phyloP scores from a whole-genome alignment of 768 basidiomycete genomes.

The Phaffia tasmanica region DNA sequence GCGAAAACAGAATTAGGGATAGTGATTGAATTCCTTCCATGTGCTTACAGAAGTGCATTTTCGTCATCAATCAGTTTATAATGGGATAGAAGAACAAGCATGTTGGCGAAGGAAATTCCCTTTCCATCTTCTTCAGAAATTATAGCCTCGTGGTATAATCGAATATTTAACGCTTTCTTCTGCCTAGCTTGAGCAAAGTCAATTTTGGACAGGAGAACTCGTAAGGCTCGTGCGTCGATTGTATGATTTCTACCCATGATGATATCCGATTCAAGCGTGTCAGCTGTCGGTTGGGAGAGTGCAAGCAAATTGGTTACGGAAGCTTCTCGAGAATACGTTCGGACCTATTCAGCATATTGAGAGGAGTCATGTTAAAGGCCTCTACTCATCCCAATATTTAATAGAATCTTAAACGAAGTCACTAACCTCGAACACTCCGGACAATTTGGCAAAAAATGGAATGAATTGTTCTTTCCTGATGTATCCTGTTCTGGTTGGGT shows the following conservation, averaged over 20 bases:
- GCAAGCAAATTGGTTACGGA: conserved; percentile 51
- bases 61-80: conserved; percentile 83
- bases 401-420: no score
- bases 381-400: no score
- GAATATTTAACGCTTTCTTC: conserved; percentile 58
- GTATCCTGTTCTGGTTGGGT: conserved; percentile 65
- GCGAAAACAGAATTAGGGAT: background rate
- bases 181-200: conserved; percentile 55
- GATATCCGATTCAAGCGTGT: background rate
- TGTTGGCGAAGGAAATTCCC: conserved; percentile 82
- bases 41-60: conserved; percentile 73
- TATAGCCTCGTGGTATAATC: conserved; percentile 75
- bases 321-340: conserved; percentile 65
- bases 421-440: conserved; percentile 65
- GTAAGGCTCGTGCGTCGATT: conserved; percentile 56
- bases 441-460: conserved; percentile 66
- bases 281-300: background rate
- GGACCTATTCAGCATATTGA: conserved; percentile 35
- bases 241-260: background rate
- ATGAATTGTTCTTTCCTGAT: conserved; percentile 60
- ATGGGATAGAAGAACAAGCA: conserved; percentile 77
- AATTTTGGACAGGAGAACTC: conserved; percentile 50
- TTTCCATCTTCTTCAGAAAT: conserved; percentile 58
- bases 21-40: background rate
- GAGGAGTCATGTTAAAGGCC: no score